Base-by-base conservation (phyloP, 78 protist species). In the Protostelium mycophagum region DNA sequence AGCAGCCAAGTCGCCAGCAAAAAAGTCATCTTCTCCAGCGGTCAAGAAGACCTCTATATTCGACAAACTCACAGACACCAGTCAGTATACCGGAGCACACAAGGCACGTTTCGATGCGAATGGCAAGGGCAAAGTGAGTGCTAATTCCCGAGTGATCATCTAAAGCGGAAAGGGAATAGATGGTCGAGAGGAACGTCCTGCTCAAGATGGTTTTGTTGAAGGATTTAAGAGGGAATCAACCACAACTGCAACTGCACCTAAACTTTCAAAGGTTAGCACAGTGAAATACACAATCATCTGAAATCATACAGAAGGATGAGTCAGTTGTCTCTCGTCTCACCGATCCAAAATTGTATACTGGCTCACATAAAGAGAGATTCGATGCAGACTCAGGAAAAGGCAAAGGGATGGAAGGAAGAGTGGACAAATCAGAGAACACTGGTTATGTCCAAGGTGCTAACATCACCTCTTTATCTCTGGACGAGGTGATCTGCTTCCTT, bases 281-380 rank as follows among this genome's bases (percentile, higher is more conserved):
- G n/a, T n/a, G n/a, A n/a, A n/a, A n/a, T n/a, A n/a, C n/a, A n/a
- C n/a, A n/a, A n/a, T n/a, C n/a, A n/a, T n/a, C n/a, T n/a, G n/a
- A n/a, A n/a, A n/a, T n/a, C n/a, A n/a, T n/a, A n/a, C n/a, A n/a
- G n/a, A n/a, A n/a, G n/a, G n/a, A n/a, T n/a, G n/a, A n/a, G n/a
- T n/a, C n/a, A n/a, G n/a, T n/a, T n/a, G n/a, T n/a, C n/a, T n/a
- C n/a, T n/a, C n/a, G 29, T 35, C 88, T 86, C 36, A 86, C 88
- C 37, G 38, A 86, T 39, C 31, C 88, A 10, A 1, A 35, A 25
- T n/a, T 34, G 34, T 86, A 86, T n/a, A 86, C 88, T 28, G 88
- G 88, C 23, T 28, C 88, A 10, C 88, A 86, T 9, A 86, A 86
- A n/a, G 85, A 86, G 88, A 86, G 88, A 35, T 86, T 86, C 83